phyloP scores from a whole-genome alignment of 164 flowering plant genomes.

The Vitis amurensis region DNA sequence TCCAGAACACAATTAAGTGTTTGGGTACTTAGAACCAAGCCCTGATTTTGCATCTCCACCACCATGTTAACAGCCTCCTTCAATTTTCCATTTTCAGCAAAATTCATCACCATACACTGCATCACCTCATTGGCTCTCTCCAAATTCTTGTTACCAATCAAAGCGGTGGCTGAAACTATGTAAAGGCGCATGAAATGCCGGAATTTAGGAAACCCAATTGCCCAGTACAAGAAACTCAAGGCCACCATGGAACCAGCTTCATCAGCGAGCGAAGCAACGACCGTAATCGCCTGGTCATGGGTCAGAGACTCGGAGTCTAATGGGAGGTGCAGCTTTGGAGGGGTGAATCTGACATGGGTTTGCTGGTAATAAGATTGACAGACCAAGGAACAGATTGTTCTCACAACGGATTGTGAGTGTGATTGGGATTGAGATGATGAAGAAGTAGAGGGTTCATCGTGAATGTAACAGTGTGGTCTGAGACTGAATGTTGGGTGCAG shows the following conservation, averaged over 20 bases:
- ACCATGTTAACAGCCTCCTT: slow-evolving; percentile 72
- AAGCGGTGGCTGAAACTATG: slow-evolving; percentile 51
- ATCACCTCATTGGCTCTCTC: slow-evolving; percentile 75
- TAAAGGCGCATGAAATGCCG: slow-evolving; percentile 77
- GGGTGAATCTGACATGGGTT: slow-evolving; percentile 24
- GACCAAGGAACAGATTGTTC: slow-evolving; percentile 46
- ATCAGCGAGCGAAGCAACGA: slow-evolving; percentile 64
- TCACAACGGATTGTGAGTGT: slow-evolving; percentile 32
- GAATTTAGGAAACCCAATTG: slow-evolving; percentile 45
- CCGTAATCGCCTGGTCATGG: slow-evolving; percentile 69
- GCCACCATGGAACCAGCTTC: slow-evolving; percentile 84
- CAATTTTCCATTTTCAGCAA: slow-evolving; percentile 65
- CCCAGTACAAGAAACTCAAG: slow-evolving; percentile 80
- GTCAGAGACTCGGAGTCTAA: slow-evolving; percentile 43
- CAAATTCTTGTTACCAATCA: slow-evolving; percentile 56
- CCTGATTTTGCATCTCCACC: slow-evolving; percentile 72
- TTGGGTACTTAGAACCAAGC: slow-evolving; percentile 40
- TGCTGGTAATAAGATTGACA: slow-evolving; percentile 47
- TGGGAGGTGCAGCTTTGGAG: slow-evolving; percentile 31
- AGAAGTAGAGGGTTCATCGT: not conserved
- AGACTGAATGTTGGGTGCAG: not conserved
- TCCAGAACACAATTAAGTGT: slow-evolving; percentile 49
- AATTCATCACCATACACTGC: slow-evolving; percentile 58
- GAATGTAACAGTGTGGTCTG: slow-evolving; percentile 2
- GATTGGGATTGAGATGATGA: slow-evolving; percentile 6